Evolutionary conservation across 805 yeast species (phyloP).

Genomic region (Trichomonascus vanleenenianus): DNA sequence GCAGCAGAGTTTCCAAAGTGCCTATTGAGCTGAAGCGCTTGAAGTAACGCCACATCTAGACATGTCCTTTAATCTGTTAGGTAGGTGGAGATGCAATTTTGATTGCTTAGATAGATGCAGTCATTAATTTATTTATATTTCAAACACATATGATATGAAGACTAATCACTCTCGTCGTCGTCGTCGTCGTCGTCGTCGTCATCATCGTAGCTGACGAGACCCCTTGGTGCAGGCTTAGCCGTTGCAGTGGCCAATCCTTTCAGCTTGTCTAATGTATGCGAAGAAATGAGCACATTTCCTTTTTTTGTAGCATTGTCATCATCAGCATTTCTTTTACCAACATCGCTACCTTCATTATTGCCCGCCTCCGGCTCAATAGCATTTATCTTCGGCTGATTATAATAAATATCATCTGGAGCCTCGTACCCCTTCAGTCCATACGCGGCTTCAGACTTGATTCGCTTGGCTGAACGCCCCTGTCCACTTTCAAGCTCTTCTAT

Average conservation of each 20-base stretch:
- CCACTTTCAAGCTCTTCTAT: conserved; percentile 30
- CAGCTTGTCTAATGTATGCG: background rate
- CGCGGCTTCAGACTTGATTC: conserved; percentile 10
- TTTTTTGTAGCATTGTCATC: background rate
- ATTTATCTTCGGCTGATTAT: conserved; percentile 4
- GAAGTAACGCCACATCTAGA: too few relatives aligned
- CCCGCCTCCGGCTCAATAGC: background rate
- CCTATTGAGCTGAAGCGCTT: conserved; percentile 33
- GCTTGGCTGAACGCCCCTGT: conserved; percentile 11
- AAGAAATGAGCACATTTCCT: background rate
- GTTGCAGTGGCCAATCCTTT: background rate
- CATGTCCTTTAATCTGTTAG: too few relatives aligned
- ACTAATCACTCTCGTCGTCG: too few relatives aligned
- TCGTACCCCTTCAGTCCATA: conserved; percentile 22
- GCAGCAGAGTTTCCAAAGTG: conserved; percentile 32
- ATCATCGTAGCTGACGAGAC: conserved; percentile 4
- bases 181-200: conserved; percentile 5
- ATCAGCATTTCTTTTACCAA: too few relatives aligned
- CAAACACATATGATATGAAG: too few relatives aligned
- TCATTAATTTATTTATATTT: too few relatives aligned
- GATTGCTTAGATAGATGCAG: too few relatives aligned
- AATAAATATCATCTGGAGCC: conserved; percentile 23
- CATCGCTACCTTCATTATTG: too few relatives aligned
- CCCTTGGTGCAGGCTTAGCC: background rate
- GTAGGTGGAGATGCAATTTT: too few relatives aligned